phyloP scores from a whole-genome alignment of 2,329 filamentous ascomycete genomes.

The Tothia fuscella region DNA sequence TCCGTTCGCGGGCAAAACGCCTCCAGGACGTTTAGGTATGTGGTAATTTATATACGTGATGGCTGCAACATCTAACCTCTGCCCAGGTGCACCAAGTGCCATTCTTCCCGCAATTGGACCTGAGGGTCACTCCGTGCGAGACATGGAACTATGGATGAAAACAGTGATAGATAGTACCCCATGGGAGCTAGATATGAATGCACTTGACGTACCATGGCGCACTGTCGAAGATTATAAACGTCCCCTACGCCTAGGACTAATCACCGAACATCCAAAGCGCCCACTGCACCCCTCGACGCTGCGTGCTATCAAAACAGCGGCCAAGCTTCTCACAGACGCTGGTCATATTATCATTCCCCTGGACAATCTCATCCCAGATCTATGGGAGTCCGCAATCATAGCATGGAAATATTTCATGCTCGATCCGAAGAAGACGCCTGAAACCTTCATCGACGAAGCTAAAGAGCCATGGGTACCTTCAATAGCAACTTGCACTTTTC shows the following conservation, averaged over 20 bases:
- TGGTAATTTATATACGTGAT: no score
- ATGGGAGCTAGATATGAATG: conserved; percentile 34
- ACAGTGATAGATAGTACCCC: conserved; percentile 28
- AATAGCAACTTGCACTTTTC: conserved; percentile 21
- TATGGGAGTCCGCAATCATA: conserved; percentile 24
- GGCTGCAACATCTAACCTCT: no score
- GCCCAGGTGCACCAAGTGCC: conserved; percentile 19
- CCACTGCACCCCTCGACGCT: conserved; percentile 41
- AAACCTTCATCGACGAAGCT: conserved; percentile 23
- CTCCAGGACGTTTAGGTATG: conserved; percentile 21
- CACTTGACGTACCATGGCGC: conserved; percentile 36
- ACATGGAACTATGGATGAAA: conserved; percentile 31
- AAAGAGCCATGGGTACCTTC: conserved; percentile 35
- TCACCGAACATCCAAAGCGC: conserved; percentile 32
- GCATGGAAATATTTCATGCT: conserved; percentile 32
- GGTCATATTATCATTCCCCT: conserved; percentile 36
- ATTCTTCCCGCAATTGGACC: conserved; percentile 33
- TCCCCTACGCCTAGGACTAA: conserved; percentile 11
- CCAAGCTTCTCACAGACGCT: conserved; percentile 25
- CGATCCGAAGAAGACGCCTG: conserved; percentile 24
- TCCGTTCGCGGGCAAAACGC: conserved; percentile 17
- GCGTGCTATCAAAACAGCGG: conserved; percentile 31
- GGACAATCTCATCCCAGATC: conserved; percentile 16
- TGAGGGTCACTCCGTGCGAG: conserved; percentile 29
- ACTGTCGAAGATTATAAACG: conserved; percentile 14